Percentiles rank a stretch among this genome's conserved stretches.
These are phyloP conservation scores for Rhodotorula kratochvilovae DNA, from an alignment of 768 basidiomycete genomes.

Conservation along the genomic window DNA sequence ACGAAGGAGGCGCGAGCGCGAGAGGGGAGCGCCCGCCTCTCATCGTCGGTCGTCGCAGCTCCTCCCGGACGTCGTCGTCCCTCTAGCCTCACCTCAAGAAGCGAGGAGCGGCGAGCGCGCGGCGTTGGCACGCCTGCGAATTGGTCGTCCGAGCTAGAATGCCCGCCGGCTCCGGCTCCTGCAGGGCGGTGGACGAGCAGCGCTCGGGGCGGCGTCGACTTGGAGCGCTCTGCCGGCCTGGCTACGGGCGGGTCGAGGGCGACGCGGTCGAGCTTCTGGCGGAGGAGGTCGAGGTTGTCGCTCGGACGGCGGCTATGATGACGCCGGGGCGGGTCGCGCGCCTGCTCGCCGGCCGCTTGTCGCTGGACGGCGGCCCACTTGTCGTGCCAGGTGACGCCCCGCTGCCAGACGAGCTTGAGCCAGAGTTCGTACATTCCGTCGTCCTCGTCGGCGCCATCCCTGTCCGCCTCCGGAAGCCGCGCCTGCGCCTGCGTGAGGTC, in stretches of 20 bases:
- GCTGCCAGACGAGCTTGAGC: constrained; percentile 20
- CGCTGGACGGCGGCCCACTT: constrained; percentile 18
- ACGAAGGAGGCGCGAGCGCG: neutral
- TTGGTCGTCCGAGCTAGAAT: constrained; percentile 25
- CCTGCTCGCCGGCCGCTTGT: too few species aligned
- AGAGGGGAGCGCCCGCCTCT: neutral
- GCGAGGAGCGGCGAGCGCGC: neutral
- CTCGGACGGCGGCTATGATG: neutral
- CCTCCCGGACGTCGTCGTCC: neutral
- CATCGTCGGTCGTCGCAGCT: neutral
- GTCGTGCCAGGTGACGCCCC: constrained; percentile 25
- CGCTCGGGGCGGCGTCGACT: constrained; percentile 1
- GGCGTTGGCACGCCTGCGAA: constrained; percentile 22
- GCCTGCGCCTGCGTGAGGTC: constrained; percentile 1
- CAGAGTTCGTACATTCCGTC: constrained; percentile 16
- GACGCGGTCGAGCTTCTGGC: constrained; percentile 8
- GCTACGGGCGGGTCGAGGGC: neutral
- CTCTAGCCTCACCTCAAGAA: neutral
- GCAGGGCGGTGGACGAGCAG: constrained; percentile 3
- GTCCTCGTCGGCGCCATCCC: neutral
- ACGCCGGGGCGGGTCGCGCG: neutral
- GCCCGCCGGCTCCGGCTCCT: neutral
- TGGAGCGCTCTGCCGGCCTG: neutral
- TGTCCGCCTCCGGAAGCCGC: too few species aligned
- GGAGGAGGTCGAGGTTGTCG: constrained; percentile 25